phyloP scores from a whole-genome alignment of 2,329 filamentous ascomycete genomes.

The Fusarium sp. region DNA sequence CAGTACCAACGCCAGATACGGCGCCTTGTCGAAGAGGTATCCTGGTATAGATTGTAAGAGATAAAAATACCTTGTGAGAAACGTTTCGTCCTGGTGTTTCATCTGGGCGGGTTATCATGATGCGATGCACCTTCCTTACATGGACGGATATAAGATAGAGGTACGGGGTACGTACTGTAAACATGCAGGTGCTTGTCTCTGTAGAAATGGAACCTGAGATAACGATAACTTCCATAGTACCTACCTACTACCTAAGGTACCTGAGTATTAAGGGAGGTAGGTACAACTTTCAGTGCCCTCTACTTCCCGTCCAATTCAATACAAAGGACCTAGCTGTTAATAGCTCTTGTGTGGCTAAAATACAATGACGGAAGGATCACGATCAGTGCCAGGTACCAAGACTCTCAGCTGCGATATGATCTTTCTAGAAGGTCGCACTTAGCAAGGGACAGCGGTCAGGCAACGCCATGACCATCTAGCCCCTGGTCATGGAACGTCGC shows the following conservation, averaged over 20 bases:
- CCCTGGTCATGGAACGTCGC: slow-evolving; percentile 47
- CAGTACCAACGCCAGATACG: slow-evolving; percentile 25
- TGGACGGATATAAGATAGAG: slow-evolving; percentile 5
- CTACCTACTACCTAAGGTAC: no score
- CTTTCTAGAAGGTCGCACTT: slow-evolving; percentile 37
- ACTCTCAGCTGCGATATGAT: background rate
- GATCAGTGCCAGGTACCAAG: background rate
- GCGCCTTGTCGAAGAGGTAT: slow-evolving; percentile 20
- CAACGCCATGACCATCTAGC: slow-evolving; percentile 43
- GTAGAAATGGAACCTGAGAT: background rate
- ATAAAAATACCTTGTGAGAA: slow-evolving; percentile 39
- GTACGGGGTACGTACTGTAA: slow-evolving; percentile 3
- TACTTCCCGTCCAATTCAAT: no score
- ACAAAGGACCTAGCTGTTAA: background rate
- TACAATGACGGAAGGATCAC: background rate
- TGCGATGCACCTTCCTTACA: slow-evolving; percentile 14
- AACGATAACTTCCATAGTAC: no score
- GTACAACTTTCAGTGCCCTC: no score
- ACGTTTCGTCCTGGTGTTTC: slow-evolving; percentile 48
- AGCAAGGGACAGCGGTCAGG: slow-evolving; percentile 36
- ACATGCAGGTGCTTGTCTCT: background rate
- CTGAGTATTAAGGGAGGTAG: no score
- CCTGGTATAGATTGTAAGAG: slow-evolving; percentile 18
- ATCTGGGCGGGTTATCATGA: slow-evolving; percentile 30
- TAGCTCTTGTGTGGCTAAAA: background rate